Conservation (phyloP, 352 stramenopile genomes). For the Phytopythium mirpurense region DNA sequence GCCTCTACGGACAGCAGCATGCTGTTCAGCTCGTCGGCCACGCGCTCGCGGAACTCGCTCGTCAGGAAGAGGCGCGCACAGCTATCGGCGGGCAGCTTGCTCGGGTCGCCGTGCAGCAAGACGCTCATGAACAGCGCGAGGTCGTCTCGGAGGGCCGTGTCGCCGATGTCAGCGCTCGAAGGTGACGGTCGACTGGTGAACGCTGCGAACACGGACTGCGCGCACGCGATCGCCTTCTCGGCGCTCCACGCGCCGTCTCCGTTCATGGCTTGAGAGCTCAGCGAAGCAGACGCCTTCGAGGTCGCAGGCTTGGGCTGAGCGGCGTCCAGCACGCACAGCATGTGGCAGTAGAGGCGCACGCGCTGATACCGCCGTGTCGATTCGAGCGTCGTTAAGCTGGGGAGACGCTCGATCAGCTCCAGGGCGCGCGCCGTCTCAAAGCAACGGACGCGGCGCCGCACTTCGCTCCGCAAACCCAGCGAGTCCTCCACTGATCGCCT, state of each 20-base stretch:
- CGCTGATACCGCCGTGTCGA: slow-evolving; percentile 6
- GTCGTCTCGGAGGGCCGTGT: slow-evolving; percentile 2
- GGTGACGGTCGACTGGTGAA: slow-evolving; percentile 1
- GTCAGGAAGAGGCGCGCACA: slow-evolving; percentile 27
- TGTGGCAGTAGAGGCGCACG: slow-evolving; percentile 26
- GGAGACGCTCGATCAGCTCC: slow-evolving; percentile 15
- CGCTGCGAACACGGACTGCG: slow-evolving; percentile 20
- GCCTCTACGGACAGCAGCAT: slow-evolving; percentile 18
- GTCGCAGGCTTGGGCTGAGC: slow-evolving; percentile 8
- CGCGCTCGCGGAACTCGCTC: slow-evolving; percentile 29
- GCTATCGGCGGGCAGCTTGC: slow-evolving; percentile 20
- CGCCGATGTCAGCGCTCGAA: background rate
- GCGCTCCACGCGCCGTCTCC: slow-evolving; percentile 21
- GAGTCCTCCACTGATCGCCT: slow-evolving; percentile 3
- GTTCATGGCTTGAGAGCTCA: slow-evolving; percentile 1
- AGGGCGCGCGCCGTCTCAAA: slow-evolving; percentile 29
- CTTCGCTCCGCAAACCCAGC: slow-evolving; percentile 24
- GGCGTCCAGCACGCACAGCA: slow-evolving; percentile 41
- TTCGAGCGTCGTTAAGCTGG: background rate
- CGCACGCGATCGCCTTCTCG: slow-evolving; percentile 28
- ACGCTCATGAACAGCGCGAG: slow-evolving; percentile 29
- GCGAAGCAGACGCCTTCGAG: background rate
- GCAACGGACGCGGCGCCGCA: slow-evolving; percentile 29
- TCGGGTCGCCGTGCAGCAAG: slow-evolving; percentile 25
- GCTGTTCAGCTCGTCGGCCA: slow-evolving; percentile 34